Base-by-base conservation (phyloP, 1,284 basidiomycete genomes). In the Heliocybe sulcata region DNA sequence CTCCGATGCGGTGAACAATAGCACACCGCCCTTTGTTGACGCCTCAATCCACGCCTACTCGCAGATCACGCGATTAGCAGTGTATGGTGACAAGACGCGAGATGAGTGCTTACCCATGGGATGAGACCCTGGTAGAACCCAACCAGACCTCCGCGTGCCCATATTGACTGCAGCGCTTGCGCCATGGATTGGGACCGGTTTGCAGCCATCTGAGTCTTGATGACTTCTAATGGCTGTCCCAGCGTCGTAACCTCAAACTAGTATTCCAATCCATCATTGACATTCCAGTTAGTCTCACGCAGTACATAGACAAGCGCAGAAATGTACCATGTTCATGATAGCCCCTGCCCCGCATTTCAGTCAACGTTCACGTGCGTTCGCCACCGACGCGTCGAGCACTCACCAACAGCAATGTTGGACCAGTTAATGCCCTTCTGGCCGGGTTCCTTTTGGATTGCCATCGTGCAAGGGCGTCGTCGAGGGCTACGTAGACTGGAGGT, bases 61-160 rank as follows among this genome's bases (percentile, higher is more conserved):
- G 23, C 38, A 49, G n/a, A 35, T 42, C 53, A 61, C 54, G 64
- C 58, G 45, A 12, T 48, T 22, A 57, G 16, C 54, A 35, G 49
- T 23, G 14, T 51, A n/a, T 45, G 26, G 22, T 56, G 25, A 35
- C 45, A 19, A 23, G 54, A 49, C 35, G 22, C 49, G 33, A 51
- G 4, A 42, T 42, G 38, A 16, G n/a, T 42, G 71, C 83, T 60
- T 62, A 93, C 92, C 96, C 96, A 99, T 64, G 96, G 97, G 69
- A 99, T 99, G 56, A 99, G 83, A 63, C 97, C 97, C 74, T 99
- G 97, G 76, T 94, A 99, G 78, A 98, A 95, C 48, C 97, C 97
- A 42, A 77, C 69, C 55, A 90, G 71, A 60, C 96, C 94, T 61
- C 97, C 97, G 61, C 97, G 87, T 63, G 86, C 82, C 90, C 93